These are phyloP conservation scores for Sinapis alba DNA, from an alignment of 441 rosid genomes.

Conservation along the genomic window DNA sequence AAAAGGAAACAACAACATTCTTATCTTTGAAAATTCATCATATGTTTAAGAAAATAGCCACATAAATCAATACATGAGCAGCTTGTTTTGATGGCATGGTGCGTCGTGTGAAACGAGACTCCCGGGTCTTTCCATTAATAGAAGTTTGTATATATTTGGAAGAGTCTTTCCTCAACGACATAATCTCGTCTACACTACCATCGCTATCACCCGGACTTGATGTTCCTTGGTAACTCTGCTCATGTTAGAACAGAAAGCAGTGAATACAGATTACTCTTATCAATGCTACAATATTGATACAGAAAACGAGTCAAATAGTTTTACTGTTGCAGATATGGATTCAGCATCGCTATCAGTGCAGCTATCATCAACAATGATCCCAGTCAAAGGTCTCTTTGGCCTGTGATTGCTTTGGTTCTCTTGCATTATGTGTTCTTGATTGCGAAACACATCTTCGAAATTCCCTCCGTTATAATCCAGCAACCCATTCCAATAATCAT, in stretches of 20 bases:
- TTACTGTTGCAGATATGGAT: slow-evolving; percentile 25
- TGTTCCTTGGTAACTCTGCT: slow-evolving; percentile 32
- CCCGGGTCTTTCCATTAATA: neutral
- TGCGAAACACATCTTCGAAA: neutral
- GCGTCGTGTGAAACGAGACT: neutral
- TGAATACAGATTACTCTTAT: neutral
- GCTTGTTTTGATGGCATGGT: slow-evolving; percentile 13
- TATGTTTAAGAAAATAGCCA: neutral
- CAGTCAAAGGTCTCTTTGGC: slow-evolving; percentile 18
- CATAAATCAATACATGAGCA: neutral
- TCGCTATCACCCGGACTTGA: slow-evolving; percentile 16
- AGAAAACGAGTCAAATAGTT: neutral
- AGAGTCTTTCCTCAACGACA: neutral
- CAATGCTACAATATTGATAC: neutral
- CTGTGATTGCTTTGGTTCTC: neutral
- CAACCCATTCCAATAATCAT: neutral
- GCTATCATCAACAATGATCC: slow-evolving; percentile 5
- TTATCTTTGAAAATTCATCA: neutral
- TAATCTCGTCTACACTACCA: slow-evolving; percentile 1
- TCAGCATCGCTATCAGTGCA: slow-evolving; percentile 18
- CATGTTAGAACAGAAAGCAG: neutral
- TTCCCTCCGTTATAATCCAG: neutral
- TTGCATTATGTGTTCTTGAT: neutral
- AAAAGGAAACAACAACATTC: neutral
- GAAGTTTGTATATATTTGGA: slow-evolving; percentile 10